These are phyloP conservation scores for Firmiana major DNA, from an alignment of 345 rosid species.

Conservation along the genomic window DNA sequence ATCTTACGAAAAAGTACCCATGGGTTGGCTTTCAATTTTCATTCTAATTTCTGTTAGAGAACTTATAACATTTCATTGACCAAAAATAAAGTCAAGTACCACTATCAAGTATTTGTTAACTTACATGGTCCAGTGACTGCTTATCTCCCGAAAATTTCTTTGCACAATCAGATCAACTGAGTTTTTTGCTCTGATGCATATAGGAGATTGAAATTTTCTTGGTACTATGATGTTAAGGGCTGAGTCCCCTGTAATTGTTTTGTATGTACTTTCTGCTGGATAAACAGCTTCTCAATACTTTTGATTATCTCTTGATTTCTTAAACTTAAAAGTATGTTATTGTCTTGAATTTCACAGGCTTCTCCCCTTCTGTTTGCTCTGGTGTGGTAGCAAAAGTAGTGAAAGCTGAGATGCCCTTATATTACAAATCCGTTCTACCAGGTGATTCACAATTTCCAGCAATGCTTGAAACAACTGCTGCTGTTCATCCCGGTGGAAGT, in stretches of 20 bases:
- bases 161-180: neutral
- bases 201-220: neutral
- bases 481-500: conserved; percentile 94
- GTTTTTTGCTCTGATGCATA: conserved; percentile 7
- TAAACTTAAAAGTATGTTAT: conserved; percentile 15
- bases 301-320: neutral
- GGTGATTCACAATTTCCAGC: conserved; percentile 43
- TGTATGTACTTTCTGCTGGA: neutral
- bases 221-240: neutral
- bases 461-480: conserved; percentile 96
- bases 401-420: conserved; percentile 36
- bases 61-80: neutral
- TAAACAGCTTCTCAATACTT: neutral
- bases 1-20: neutral
- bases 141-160: neutral
- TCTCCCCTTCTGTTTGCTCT: conserved; percentile 71
- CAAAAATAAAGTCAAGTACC: neutral
- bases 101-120: neutral
- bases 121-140: neutral
- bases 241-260: conserved; percentile 7
- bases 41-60: neutral
- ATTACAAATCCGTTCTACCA: conserved; percentile 26
- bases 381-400: conserved; percentile 88
- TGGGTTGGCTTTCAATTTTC: neutral
- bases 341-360: conserved; percentile 37